Conservation (phyloP, 331 rosid genomes). For the Acacia pycnantha region DNA sequence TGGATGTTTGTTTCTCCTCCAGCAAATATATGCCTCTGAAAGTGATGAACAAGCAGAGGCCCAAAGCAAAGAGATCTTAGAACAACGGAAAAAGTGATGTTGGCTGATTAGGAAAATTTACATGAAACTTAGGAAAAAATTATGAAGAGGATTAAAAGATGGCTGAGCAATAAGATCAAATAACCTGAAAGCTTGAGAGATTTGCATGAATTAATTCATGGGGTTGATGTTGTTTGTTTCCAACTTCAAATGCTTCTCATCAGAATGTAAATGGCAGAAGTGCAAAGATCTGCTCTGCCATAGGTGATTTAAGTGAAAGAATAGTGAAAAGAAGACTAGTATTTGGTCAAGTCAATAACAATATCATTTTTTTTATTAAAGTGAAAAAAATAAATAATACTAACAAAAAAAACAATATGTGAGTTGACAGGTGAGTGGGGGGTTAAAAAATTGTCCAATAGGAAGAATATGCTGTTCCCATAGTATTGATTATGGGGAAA, state of each 20-base stretch:
- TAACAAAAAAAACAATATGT: background rate
- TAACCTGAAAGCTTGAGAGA: background rate
- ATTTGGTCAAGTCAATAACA: background rate
- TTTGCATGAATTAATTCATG: background rate
- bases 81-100: background rate
- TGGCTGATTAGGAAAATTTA: background rate
- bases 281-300: background rate
- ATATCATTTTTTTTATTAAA: background rate
- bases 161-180: background rate
- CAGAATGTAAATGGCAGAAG: background rate
- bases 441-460: background rate
- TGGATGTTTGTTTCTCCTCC: background rate
- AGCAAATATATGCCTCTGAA: background rate
- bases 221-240: background rate
- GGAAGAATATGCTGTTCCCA: background rate
- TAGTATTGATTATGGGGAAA: no score
- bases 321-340: background rate
- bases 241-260: background rate
- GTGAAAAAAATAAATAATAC: background rate
- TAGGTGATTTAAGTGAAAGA: background rate
- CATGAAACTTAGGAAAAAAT: background rate
- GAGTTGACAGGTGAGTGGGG: background rate
- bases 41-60: background rate
- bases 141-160: background rate
- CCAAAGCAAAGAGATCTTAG: background rate